phyloP scores from a whole-genome alignment of 2,329 filamentous ascomycete species.

The Diaporthe ilicicola region DNA sequence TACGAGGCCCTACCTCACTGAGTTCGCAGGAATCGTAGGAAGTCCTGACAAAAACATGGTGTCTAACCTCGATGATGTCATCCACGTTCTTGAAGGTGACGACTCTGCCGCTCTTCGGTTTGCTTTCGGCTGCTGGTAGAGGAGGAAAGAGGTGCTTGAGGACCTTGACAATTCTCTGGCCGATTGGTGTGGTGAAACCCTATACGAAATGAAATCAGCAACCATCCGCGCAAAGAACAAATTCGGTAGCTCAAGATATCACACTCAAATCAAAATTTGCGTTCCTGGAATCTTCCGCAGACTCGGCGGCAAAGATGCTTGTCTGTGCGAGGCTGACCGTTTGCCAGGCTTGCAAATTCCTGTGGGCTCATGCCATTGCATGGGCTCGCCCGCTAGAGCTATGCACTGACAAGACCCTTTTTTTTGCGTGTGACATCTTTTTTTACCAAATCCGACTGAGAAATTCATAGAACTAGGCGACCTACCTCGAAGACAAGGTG shows the following conservation, averaged over 20 bases:
- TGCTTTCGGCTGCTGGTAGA: constrained; percentile 75
- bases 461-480: neutral
- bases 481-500: constrained; percentile 85
- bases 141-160: constrained; percentile 95
- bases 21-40: constrained; percentile 89
- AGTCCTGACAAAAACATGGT: constrained; percentile 90
- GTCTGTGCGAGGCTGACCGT: neutral
- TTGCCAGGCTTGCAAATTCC: neutral
- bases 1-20: constrained; percentile 88
- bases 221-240: neutral
- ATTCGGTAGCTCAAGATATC: neutral
- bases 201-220: constrained; percentile 2
- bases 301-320: too few relatives aligned
- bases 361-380: neutral
- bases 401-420: neutral
- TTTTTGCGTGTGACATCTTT: neutral
- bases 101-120: constrained; percentile 84
- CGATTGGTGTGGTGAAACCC: constrained; percentile 84
- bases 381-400: neutral
- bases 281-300: neutral
- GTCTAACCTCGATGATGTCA: constrained; percentile 90
- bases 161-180: constrained; percentile 85
- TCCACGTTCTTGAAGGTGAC: constrained; percentile 96
- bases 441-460: neutral
- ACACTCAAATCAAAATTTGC: neutral